Base-by-base conservation (phyloP, 208 protist species). In the Sergeia podlipaevii region DNA sequence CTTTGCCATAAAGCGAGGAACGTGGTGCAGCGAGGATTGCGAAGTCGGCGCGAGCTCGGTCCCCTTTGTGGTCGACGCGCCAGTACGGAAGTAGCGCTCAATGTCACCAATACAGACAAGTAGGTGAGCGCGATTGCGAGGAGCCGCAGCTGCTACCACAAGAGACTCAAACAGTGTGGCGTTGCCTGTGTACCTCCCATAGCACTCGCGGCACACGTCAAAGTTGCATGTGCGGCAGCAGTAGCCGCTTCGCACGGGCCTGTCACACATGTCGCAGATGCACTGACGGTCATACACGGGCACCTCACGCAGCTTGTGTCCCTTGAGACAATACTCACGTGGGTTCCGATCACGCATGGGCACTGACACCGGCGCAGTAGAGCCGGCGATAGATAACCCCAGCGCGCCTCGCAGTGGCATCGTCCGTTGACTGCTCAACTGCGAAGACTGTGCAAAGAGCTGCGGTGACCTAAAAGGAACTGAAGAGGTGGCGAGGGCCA, bases 31-130 rank as follows among this genome's bases (percentile, higher is more conserved):
- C 6, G 71, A 68, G 28, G 77, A 86, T 36, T 74, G 72, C 34
- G 87, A 78, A 6, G 78, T 78, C 1, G 87, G 84, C 10, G 78
- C 75, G 34, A 63, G 23, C 45, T 82, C 65, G 36, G 83, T 90
- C 4, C 71, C 70, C 37, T 89, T 91, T n/a, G 72, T 82, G 6
- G 76, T 82, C 7, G 63, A 80, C 23, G 82, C 78, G 0, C 83
- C 87, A 2, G 85, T 86, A 29, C 88, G 80, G 44, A 95, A 88
- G 48, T 64, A 86, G 18, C 88, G 78, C 64, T 95, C 84, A 30
- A 95, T 74, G 42, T 92, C 88, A 15, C 84, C 88, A 20, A 95
- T 60, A 28, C 60, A 65, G 23, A 70, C 51, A 52, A 90, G 77
- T 15, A 89, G 70, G 66, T 95, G 80, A 2, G 79, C 69, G 17